A percentile compares a stretch with the other conserved stretches of the same genome.
phyloP scores from a whole-genome alignment of 306 rosid genomes.

The Hippophae gyantsensis region DNA sequence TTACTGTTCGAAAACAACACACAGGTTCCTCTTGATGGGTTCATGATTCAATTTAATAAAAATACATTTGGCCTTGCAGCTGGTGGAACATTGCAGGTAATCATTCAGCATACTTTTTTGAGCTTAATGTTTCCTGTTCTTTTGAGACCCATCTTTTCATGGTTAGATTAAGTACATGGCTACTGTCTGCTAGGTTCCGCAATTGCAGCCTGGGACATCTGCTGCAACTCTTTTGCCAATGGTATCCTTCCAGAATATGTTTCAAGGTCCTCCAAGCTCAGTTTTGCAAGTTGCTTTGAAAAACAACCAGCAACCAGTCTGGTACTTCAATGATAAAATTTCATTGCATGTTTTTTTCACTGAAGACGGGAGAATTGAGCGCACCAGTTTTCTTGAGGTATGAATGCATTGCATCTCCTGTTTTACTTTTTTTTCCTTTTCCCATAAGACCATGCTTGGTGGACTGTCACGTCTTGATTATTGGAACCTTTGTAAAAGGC shows the following conservation, averaged over 20 bases:
- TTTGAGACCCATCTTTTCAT: conserved; percentile 11
- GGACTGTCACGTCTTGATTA: neutral
- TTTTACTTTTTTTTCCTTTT: neutral
- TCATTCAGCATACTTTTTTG: conserved; percentile 6
- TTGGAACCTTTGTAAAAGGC: neutral
- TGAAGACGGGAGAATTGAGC: conserved; percentile 98
- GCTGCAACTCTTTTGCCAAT: conserved; percentile 70
- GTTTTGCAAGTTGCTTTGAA: conserved; percentile 81
- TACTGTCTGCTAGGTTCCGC: conserved; percentile 54
- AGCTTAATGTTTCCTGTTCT: neutral
- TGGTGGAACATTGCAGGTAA: conserved; percentile 84
- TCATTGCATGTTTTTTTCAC: conserved; percentile 59
- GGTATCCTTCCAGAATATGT: conserved; percentile 85
- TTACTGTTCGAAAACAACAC: conserved; percentile 75
- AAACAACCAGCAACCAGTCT: conserved; percentile 89
- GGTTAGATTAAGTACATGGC: neutral
- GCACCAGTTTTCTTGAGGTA: conserved; percentile 87
- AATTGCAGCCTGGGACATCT: conserved; percentile 70
- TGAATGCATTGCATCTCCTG: neutral
- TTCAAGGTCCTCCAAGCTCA: conserved; percentile 96
- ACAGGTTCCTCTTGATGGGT: conserved; percentile 78
- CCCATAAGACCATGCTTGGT: too few relatives aligned
- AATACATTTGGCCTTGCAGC: conserved; percentile 93
- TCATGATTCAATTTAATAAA: conserved; percentile 98
- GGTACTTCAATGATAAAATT: conserved; percentile 85